phyloP scores from a whole-genome alignment of 2,329 filamentous ascomycete species.

The Sporothrix protearum region DNA sequence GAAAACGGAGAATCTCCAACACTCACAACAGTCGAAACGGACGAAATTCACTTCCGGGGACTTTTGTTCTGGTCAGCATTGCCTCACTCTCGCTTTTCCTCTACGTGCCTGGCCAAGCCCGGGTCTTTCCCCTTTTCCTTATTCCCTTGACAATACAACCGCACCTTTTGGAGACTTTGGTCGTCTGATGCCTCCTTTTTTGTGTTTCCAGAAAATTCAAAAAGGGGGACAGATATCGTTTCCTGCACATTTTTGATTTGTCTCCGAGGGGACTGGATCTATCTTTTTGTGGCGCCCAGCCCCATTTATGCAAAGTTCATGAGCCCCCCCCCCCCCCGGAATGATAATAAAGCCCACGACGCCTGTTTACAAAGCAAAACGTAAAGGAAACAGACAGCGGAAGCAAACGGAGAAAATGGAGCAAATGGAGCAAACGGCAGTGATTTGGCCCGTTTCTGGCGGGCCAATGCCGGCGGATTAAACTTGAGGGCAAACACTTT shows the following conservation, averaged over 20 bases:
- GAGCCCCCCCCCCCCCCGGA: too few relatives aligned
- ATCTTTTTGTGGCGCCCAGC: neutral
- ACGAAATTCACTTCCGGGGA: neutral
- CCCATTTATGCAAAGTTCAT: neutral
- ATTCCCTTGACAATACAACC: neutral
- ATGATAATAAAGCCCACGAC: neutral
- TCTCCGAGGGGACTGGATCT: neutral
- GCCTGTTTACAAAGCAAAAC: neutral
- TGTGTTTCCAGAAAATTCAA: neutral
- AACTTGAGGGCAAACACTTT: neutral
- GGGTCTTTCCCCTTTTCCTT: neutral
- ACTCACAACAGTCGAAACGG: neutral
- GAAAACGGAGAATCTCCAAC: neutral
- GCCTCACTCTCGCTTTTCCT: neutral
- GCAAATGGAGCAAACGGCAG: neutral
- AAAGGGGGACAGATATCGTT: too few relatives aligned
- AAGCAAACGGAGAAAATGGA: too few relatives aligned
- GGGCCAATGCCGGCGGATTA: slow-evolving; percentile 8
- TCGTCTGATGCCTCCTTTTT: neutral
- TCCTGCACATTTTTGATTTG: neutral
- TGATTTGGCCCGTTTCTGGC: slow-evolving; percentile 16
- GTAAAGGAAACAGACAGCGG: neutral
- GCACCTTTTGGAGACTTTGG: neutral
- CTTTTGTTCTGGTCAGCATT: neutral
- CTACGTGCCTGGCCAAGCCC: neutral